Evolutionary conservation across 495 filamentous ascomycete genomes (phyloP), one percentile per base, ranked within the genome.

Genomic region (Penicillium atrosanguineum): DNA sequence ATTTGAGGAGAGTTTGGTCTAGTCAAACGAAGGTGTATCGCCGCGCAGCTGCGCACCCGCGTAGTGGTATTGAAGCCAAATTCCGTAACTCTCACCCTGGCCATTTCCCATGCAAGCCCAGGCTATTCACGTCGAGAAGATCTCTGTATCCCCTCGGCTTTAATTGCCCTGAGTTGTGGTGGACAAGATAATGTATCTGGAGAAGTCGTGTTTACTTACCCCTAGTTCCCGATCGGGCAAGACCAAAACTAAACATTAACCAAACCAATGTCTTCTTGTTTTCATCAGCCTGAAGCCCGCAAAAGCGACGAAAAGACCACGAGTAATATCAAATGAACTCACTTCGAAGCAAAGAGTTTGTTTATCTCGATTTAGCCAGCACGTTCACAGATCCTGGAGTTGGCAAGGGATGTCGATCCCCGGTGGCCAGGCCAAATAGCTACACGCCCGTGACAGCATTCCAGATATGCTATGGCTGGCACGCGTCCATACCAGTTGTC

Each of bases 321-420:
- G 12, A 12, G 9, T 4, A 34, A 34, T 14, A 15, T 34, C 4
- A 4, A 34, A 15, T 1, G 31, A 15, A 14, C 8, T 14, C 12
- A 2, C 11, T 14, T 3, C 4, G 6, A 1, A 34, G 31, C 31
- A n/a, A 20, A 7, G 19, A 9, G 6, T n/a, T 6, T 14, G 12
- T 40, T 4, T n/a, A 34, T 34, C 31, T 5, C 11, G 31, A 8
- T 18, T 15, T 34, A 5, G 20, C 25, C n/a, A 42, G 25, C 18
- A 47, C 26, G 19, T 37, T 37, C 41, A 14, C 11, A 11, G 20
- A 18, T 31, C 31, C 31, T 25, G 18, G 42, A 21, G 23, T 15
- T 44, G 7, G 48, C 52, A 62, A 62, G 59, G 55, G 59, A 44
- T 18, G 46, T 16, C 28, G 48, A 55, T 55, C 38, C 4, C n/a